Evolutionary conservation across 2,329 filamentous ascomycete genomes (phyloP).

Genomic region (Aspergillus sp.): DNA sequence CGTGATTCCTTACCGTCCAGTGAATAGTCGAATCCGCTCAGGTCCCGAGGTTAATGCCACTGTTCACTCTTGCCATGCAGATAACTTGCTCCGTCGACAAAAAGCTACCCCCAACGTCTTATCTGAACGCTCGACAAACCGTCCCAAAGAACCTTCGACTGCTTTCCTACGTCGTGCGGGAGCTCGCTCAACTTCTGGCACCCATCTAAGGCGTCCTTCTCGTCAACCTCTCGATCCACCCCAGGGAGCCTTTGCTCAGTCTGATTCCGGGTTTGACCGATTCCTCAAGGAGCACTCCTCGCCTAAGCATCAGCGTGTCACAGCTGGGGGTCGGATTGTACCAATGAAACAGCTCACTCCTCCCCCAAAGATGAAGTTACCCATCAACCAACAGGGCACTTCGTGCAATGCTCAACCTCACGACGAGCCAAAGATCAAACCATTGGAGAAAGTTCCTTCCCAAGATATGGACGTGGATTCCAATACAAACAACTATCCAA

Average conservation of each 20-base stretch:
- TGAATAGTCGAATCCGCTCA: background rate
- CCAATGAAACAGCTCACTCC: constrained; percentile 33
- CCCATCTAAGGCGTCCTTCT: constrained; percentile 13
- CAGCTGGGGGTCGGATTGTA: constrained; percentile 42
- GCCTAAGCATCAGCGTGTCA: constrained; percentile 43
- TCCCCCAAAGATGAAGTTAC: constrained; percentile 30
- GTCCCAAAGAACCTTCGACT: constrained; percentile 15
- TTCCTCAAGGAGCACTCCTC: constrained; percentile 42
- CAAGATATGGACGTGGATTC: background rate
- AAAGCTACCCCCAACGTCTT: constrained; percentile 14
- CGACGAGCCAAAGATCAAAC: constrained; percentile 1
- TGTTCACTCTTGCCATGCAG: constrained; percentile 6
- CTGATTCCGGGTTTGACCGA: constrained; percentile 36
- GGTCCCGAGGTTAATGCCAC: background rate
- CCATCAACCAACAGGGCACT: constrained; percentile 8
- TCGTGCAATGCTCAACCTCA: background rate
- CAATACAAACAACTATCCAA: background rate
- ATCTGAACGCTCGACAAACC: constrained; percentile 20
- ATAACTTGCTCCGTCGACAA: constrained; percentile 17
- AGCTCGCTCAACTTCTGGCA: constrained; percentile 7
- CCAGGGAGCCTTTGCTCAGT: constrained; percentile 23
- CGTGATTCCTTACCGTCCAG: constrained; percentile 5
- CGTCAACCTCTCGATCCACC: constrained; percentile 29
- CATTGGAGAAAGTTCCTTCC: background rate
- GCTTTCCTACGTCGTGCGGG: constrained; percentile 14